These are phyloP conservation scores for Ilex aquifolium DNA, from an alignment of 257 asterid genomes.

Conservation along the genomic window DNA sequence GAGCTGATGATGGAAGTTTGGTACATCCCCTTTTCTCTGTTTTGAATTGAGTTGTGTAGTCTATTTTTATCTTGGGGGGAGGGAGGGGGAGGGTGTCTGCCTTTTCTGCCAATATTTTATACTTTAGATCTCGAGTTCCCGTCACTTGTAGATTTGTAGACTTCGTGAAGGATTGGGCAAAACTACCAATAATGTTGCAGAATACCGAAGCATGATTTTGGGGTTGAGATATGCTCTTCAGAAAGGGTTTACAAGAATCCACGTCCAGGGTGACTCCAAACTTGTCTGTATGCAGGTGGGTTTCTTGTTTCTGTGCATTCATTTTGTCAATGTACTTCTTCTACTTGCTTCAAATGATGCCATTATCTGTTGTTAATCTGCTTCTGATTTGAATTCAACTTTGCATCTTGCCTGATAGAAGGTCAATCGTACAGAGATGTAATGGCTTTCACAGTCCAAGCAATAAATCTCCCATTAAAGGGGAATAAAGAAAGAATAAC, in stretches of 20 bases:
- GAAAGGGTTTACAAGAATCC: slow-evolving; percentile 81
- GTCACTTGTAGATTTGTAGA: slow-evolving; percentile 59
- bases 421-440: no score
- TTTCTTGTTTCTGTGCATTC: not conserved
- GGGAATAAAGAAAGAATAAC: no score
- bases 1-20: slow-evolving; percentile 86
- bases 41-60: slow-evolving; percentile 1
- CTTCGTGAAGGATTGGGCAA: slow-evolving; percentile 93
- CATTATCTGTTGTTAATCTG: not conserved
- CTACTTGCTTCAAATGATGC: no score
- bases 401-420: no score
- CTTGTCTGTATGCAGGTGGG: slow-evolving; percentile 98
- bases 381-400: no score
- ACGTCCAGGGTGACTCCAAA: slow-evolving; percentile 95
- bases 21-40: slow-evolving; percentile 25
- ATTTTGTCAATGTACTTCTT: not conserved
- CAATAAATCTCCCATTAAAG: no score
- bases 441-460: no score
- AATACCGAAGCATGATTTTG: slow-evolving; percentile 85
- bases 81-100: not conserved
- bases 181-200: slow-evolving; percentile 91
- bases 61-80: not conserved
- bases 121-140: not conserved
- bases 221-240: slow-evolving; percentile 77
- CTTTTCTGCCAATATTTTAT: no score